A percentile compares a stretch with the other conserved stretches of the same genome.
These are phyloP conservation scores for Cryptococcus sp. DNA, from an alignment of 1,284 basidiomycete species.

Conservation along the genomic window DNA sequence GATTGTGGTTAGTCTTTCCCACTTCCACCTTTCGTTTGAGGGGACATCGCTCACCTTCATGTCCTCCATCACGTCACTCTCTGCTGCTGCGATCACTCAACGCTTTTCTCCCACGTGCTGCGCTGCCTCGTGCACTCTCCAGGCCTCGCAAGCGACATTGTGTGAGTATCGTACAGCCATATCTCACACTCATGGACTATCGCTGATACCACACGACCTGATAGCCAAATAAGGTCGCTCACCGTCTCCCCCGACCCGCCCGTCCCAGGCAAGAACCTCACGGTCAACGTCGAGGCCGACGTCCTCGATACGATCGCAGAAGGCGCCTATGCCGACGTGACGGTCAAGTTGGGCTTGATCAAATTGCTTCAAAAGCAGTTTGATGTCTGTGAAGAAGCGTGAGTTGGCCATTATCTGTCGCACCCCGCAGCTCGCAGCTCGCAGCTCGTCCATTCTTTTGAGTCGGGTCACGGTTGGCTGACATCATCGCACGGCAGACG, in stretches of 20 bases:
- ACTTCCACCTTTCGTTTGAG: not conserved
- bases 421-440: not conserved
- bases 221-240: conserved; percentile 63
- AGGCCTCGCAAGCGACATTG: conserved; percentile 50
- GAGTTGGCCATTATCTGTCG: conserved; percentile 53
- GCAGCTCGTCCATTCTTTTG: not conserved
- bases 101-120: not conserved
- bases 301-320: conserved; percentile 71
- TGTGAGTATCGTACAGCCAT: conserved; percentile 34
- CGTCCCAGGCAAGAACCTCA: conserved; percentile 75
- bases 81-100: not conserved
- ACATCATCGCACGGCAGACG: conserved; percentile 12
- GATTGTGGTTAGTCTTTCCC: conserved; percentile 46
- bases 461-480: no score
- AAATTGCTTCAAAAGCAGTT: conserved; percentile 79
- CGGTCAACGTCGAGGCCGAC: conserved; percentile 69
- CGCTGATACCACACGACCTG: not conserved
- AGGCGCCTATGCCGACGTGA: conserved; percentile 84
- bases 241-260: conserved; percentile 77
- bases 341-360: conserved; percentile 83
- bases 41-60: not conserved
- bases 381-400: conserved; percentile 91
- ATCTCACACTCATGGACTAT: not conserved
- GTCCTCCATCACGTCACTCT: not conserved
- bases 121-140: not conserved